A percentile compares a stretch with the other conserved stretches of the same genome.
Evolutionary conservation across 2,329 filamentous ascomycete genomes (phyloP).

Genomic region (Elsinoe batatas): DNA sequence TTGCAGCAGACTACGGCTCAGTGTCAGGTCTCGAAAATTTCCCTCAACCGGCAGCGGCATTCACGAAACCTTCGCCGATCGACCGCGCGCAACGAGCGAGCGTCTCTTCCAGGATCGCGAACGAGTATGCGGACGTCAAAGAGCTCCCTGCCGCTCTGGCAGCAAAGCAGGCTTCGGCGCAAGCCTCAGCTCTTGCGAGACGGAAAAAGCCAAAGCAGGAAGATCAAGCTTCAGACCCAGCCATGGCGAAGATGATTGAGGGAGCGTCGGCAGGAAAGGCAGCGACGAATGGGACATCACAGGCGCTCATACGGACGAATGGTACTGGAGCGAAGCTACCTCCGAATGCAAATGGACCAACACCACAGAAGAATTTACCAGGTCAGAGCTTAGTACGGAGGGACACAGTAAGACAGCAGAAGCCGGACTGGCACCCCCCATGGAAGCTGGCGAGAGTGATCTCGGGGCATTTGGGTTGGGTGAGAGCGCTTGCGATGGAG

Average conservation of each 20-base stretch:
- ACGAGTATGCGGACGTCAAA: constrained; percentile 69
- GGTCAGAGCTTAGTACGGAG: constrained; percentile 52
- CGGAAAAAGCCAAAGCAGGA: constrained; percentile 53
- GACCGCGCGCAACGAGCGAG: constrained; percentile 37
- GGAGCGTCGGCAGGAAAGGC: constrained; percentile 44
- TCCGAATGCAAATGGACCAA: constrained; percentile 48
- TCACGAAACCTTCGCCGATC: constrained; percentile 35
- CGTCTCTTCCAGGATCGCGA: constrained; percentile 50
- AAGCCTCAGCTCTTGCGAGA: constrained; percentile 47
- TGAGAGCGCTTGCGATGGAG: constrained; percentile 78
- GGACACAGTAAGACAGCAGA: constrained; percentile 56
- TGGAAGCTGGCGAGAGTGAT: constrained; percentile 99
- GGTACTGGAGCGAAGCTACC: constrained; percentile 34
- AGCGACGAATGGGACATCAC: constrained; percentile 39
- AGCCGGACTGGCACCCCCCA: constrained; percentile 91
- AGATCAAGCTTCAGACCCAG: constrained; percentile 42
- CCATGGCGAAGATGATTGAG: constrained; percentile 58
- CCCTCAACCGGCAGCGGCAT: constrained; percentile 33
- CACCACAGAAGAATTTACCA: constrained; percentile 40
- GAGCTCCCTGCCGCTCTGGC: constrained; percentile 69
- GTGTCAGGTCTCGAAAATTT: constrained; percentile 33
- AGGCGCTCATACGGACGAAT: constrained; percentile 45
- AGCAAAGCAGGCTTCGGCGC: constrained; percentile 62
- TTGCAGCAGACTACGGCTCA: constrained; percentile 43
- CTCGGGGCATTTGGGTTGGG: constrained; percentile 93